Evolutionary conservation across 2,329 filamentous ascomycete species (phyloP).

Genomic region (Fusarium decemcellulare): DNA sequence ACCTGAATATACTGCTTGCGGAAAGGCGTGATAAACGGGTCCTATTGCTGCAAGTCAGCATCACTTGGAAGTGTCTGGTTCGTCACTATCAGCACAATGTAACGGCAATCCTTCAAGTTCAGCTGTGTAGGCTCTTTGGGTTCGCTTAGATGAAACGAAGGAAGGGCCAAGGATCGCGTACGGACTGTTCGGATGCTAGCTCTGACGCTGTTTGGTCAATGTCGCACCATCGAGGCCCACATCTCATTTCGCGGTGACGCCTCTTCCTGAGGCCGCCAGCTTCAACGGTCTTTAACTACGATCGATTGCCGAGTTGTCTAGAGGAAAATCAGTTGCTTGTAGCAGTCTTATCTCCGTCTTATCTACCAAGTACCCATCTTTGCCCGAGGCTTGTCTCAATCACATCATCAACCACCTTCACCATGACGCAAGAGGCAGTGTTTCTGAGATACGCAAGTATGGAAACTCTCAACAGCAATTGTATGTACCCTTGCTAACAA

Average conservation of each 20-base stretch:
- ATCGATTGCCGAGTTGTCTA: not conserved
- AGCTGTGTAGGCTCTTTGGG: too few species aligned
- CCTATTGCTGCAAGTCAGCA: too few species aligned
- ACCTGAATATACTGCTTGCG: too few species aligned
- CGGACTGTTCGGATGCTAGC: slow-evolving; percentile 14
- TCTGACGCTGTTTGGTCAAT: slow-evolving; percentile 8
- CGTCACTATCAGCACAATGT: too few species aligned
- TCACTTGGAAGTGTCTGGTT: too few species aligned
- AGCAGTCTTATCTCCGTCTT: not conserved
- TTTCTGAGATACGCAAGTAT: slow-evolving; percentile 38
- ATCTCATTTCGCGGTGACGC: slow-evolving; percentile 10
- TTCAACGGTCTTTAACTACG: not conserved
- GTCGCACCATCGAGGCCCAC: slow-evolving; percentile 4
- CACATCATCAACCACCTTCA: not conserved
- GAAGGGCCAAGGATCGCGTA: not conserved
- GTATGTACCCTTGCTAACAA: not conserved
- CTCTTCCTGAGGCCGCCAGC: slow-evolving; percentile 33
- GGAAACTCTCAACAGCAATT: not conserved
- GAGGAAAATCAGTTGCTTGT: not conserved
- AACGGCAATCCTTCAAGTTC: too few species aligned
- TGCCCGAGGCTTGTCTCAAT: not conserved
- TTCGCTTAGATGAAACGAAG: not conserved
- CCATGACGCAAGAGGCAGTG: slow-evolving; percentile 21
- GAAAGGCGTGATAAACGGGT: too few species aligned
- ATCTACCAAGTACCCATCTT: not conserved